Base-by-base conservation (phyloP, 345 rosid genomes). In the Jatropha curcas region DNA sequence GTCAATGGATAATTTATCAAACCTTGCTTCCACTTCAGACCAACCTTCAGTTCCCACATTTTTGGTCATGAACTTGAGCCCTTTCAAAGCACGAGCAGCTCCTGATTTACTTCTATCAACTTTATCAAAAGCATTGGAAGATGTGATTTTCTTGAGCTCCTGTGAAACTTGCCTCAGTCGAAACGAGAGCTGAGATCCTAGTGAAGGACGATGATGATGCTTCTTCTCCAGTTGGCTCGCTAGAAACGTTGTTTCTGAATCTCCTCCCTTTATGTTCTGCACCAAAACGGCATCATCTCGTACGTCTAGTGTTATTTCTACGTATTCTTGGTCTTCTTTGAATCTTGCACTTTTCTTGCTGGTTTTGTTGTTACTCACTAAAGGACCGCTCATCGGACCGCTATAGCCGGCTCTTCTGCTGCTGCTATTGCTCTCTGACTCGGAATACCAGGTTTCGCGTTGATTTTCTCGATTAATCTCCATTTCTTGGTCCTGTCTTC, bases 71-170 rank as follows among this genome's bases (percentile, higher is more conserved):
- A 92, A 92, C 76, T 85, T 71, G 2, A 92, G 84, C 16, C 96
- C 94, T 66, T 75, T 65, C 24, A 92, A 73, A 24, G 98, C 96
- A 64, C 85, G 89, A 27, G 89, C 82, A 30, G 92, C 90, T 13
- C 92, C 92, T 0, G 94, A 90, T 79, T 82, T 84, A 76, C 67
- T 81, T 66, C 92, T 60, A 17, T 92, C 96, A 24, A 76, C 3
- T 77, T 75, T 80, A 28, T 78, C 67, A 34, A 86, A 81, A 53
- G 33, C 60, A 30, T 69, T 80, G 31, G 83, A 70, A 9, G 92
- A 87, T 4, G 92, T 68, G 72, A 88, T 76, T 27, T 84, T 73
- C 80, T 80, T 88, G 19, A 92, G 79, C 70, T 79, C 93, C 34
- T 82, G 91, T 0, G 96, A 92, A 28, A 87, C 84, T 33, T 87